Conservation (phyloP, 495 filamentous ascomycete species). For the Oleoguttula mirabilis region DNA sequence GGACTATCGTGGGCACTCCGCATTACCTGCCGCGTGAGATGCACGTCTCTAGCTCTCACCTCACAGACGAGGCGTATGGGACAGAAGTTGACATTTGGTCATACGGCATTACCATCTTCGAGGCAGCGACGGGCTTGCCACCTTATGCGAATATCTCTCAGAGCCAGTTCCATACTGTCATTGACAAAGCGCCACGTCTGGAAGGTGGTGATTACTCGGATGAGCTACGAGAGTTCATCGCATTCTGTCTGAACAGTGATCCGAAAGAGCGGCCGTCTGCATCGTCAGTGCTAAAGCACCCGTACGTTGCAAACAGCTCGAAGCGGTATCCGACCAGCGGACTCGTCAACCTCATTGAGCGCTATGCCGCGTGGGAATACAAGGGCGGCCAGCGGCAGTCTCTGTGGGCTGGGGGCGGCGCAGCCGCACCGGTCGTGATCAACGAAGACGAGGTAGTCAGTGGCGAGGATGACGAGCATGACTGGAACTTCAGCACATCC, state of each 20-base stretch:
- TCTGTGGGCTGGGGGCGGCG: conserved; percentile 65
- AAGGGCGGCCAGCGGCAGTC: conserved; percentile 73
- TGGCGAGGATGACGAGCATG: conserved; percentile 45
- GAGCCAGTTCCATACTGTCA: conserved; percentile 6
- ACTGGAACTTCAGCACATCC: conserved; percentile 90
- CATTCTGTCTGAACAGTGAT: conserved; percentile 66
- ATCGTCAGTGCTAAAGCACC: conserved; percentile 50
- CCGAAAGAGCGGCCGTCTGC: conserved; percentile 63
- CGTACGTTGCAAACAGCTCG: conserved; percentile 51
- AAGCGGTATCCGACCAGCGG: conserved; percentile 51
- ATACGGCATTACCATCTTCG: conserved; percentile 78
- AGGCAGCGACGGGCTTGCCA: conserved; percentile 81
- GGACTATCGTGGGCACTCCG: conserved; percentile 86
- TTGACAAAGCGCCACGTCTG: conserved; percentile 46
- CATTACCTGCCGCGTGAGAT: conserved; percentile 97
- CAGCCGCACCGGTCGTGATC: conserved; percentile 46
- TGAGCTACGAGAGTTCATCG: conserved; percentile 62
- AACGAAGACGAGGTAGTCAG: conserved; percentile 12
- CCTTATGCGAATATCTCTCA: conserved; percentile 42
- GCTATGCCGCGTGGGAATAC: conserved; percentile 76
- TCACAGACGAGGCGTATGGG: conserved; percentile 38
- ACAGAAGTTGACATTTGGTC: conserved; percentile 88
- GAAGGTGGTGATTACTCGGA: conserved; percentile 65
- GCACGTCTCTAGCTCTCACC: conserved; percentile 32
- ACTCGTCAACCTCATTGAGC: conserved; percentile 59